Base-by-base conservation (phyloP, 2,329 filamentous ascomycete genomes). In the Nigrospora sphaerica region DNA sequence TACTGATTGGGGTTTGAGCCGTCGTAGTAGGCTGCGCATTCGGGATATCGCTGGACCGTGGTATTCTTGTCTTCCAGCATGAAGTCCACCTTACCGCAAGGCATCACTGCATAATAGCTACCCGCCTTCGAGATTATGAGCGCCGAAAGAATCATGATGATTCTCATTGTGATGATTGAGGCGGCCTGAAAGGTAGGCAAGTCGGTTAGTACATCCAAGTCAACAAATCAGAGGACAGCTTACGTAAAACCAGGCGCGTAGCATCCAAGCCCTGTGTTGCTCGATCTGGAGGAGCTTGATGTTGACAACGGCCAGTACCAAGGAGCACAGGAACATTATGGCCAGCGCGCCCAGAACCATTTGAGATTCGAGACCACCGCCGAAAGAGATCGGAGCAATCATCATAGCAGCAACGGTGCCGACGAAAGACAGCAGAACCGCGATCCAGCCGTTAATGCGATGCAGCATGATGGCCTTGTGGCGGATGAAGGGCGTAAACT, bases 181-280 rank as follows among this genome's bases (percentile, higher is more conserved):
- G 69, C 69, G n/a, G 66, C 69, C 70, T 74, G 23, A 9, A 17
- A 40, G 32, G n/a, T 17, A 35, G 32, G 14, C 32, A 16, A 23
- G 10, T 11, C 10, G n/a, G 13, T 17, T 19, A 17, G 12, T 31
- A 9, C 13, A 12, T 35, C 39, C 32, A 19, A 16, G 10, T 6
- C 14, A 3, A 14, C 5, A 23, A 13, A 35, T 1, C 18, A 33
- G 12, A 17, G 32, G 28, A 12, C 13, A 10, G 53, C 63, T 47
- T 48, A 72, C 64, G 48, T 74, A 71, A 37, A 73, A 64, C 71
- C 71, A 74, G 11, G 71, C 67, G 23, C 79, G 57, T 19, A 83
- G 53, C 78, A 82, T 83, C 79, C 78, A 83, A 1, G 76, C 76
- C 3, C 79, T 69, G 49, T 83, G 79, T 53, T 81, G 75, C 38